Evolutionary conservation across 2,329 filamentous ascomycete genomes (phyloP).

Genomic region (Sporothrix euskadiensis): DNA sequence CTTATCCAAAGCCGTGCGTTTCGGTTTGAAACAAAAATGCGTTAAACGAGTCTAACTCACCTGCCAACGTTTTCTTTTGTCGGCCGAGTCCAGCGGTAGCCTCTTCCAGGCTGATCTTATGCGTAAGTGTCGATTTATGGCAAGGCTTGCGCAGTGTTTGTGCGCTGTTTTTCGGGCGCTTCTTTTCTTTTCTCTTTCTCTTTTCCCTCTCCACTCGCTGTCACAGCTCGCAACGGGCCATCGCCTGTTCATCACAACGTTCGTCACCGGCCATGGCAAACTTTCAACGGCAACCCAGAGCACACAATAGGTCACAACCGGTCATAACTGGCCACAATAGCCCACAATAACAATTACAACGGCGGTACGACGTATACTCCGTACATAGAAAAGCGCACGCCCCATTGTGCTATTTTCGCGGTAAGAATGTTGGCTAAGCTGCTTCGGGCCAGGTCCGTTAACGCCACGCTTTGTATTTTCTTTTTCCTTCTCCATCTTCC

Average conservation of each 20-base stretch:
- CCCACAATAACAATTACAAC: neutral
- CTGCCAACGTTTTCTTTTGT: neutral
- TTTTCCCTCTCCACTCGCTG: neutral
- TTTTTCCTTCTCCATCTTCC: neutral
- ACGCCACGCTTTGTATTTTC: neutral
- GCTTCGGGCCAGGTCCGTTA: neutral
- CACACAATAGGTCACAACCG: neutral
- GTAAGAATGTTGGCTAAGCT: conserved; percentile 18
- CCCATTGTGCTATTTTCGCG: neutral
- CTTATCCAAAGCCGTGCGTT: neutral
- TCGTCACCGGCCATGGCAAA: neutral
- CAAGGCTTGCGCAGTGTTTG: neutral
- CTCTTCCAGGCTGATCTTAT: neutral
- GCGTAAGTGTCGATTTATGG: neutral
- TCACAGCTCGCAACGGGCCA: neutral
- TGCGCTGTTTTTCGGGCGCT: neutral
- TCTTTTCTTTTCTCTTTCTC: neutral
- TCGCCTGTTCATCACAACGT: neutral
- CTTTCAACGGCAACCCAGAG: neutral
- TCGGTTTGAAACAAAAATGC: neutral
- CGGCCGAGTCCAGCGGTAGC: neutral
- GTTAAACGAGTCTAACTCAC: neutral
- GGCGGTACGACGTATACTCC: neutral
- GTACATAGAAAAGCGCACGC: neutral
- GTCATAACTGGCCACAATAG: too few species aligned